Percentiles rank a stretch among this genome's conserved stretches.
These are phyloP conservation scores for Casuarina equisetifolia DNA, from an alignment of 306 rosid species.

Conservation along the genomic window DNA sequence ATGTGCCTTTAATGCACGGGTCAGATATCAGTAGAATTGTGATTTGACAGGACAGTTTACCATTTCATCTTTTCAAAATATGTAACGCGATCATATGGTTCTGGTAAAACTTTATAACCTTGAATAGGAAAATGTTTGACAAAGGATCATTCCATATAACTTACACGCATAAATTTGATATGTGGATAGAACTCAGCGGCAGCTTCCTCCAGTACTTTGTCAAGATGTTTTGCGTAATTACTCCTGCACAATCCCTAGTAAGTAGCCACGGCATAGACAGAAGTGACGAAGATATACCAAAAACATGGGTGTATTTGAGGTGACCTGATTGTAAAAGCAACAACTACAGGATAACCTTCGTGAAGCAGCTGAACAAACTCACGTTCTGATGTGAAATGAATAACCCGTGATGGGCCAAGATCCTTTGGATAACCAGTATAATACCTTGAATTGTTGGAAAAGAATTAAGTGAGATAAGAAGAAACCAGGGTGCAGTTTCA, in stretches of 20 bases:
- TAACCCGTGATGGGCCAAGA: slow-evolving; percentile 79
- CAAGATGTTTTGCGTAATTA: slow-evolving; percentile 73
- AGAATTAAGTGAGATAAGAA: neutral
- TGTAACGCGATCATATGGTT: neutral
- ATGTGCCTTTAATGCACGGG: slow-evolving; percentile 1
- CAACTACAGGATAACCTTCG: slow-evolving; percentile 82
- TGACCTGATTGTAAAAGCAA: slow-evolving; percentile 85
- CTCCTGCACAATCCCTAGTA: slow-evolving; percentile 54
- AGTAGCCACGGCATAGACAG: slow-evolving; percentile 21
- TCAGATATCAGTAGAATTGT: slow-evolving; percentile 13
- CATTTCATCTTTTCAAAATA: neutral
- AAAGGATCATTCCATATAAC: slow-evolving; percentile 25
- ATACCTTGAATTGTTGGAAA: slow-evolving; percentile 45
- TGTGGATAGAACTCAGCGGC: slow-evolving; percentile 81
- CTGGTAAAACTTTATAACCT: slow-evolving; percentile 2
- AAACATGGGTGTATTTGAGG: slow-evolving; percentile 18
- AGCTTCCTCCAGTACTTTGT: slow-evolving; percentile 79
- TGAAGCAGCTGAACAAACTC: slow-evolving; percentile 87
- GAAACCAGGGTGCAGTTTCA: neutral
- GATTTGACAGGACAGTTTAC: neutral
- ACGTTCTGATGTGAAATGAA: slow-evolving; percentile 88
- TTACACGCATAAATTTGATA: slow-evolving; percentile 86
- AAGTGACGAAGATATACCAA: slow-evolving; percentile 10
- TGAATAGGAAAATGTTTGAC: slow-evolving; percentile 3
- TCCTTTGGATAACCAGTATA: slow-evolving; percentile 87